Conservation (phyloP, 441 rosid genomes). For the Erodium moschatum region DNA sequence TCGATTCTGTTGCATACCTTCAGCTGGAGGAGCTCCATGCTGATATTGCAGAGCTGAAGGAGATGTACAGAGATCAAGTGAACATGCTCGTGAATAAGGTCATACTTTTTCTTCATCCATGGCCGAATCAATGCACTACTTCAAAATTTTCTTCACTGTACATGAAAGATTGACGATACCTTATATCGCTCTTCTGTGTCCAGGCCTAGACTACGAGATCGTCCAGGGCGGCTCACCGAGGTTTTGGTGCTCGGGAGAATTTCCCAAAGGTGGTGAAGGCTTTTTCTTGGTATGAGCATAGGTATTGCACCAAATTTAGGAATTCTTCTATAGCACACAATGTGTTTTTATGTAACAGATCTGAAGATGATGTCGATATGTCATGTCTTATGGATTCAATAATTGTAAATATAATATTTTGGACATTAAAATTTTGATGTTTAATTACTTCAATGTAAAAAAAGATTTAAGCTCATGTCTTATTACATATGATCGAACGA, state of each 20-base stretch:
- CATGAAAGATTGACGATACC: not conserved
- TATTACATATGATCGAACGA: too few species aligned
- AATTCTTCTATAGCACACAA: not conserved
- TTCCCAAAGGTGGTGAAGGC: not conserved
- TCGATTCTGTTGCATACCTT: conserved; percentile 21
- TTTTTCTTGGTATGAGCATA: not conserved
- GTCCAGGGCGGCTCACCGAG: conserved; percentile 17
- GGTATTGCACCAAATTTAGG: not conserved
- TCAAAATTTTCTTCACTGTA: not conserved
- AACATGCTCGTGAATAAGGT: conserved; percentile 96
- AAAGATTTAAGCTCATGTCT: too few species aligned
- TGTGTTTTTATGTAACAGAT: not conserved
- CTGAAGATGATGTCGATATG: not conserved
- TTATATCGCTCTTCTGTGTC: conserved; percentile 7
- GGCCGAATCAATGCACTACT: not conserved
- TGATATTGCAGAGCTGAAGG: conserved; percentile 90
- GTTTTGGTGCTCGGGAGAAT: not conserved
- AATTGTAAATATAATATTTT: not conserved
- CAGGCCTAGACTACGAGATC: conserved; percentile 50
- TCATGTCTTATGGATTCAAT: not conserved
- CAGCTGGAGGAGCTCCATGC: conserved; percentile 97
- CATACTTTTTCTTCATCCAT: not conserved
- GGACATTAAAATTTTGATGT: too few species aligned
- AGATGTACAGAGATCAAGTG: conserved; percentile 99
- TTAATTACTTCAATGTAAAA: too few species aligned